Evolutionary conservation across 768 basidiomycete species (phyloP).

Genomic region (Arthromyces matolae): DNA sequence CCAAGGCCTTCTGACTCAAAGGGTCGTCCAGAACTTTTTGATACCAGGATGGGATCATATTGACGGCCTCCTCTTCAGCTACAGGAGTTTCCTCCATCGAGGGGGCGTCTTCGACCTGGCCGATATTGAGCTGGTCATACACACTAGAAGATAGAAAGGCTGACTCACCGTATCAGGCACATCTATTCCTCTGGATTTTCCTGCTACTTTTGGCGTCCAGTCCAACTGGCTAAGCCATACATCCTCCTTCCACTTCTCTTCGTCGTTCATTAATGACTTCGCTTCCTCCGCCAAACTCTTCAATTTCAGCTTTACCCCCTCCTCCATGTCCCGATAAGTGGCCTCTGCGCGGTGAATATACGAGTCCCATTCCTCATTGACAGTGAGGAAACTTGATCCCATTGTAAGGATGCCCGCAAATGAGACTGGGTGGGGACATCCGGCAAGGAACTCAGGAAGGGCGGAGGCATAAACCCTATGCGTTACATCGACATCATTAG

Average conservation of each 20-base stretch:
- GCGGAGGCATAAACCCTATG: constrained; percentile 74
- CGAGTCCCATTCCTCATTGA: constrained; percentile 84
- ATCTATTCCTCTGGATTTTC: constrained; percentile 61
- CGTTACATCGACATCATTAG: constrained; percentile 79
- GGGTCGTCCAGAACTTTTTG: constrained; percentile 42
- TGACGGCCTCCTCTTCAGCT: not conserved
- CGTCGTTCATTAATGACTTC: constrained; percentile 45
- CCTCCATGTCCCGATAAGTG: constrained; percentile 69
- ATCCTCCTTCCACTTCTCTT: constrained; percentile 58
- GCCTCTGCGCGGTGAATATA: constrained; percentile 79
- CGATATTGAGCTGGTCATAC: too few species aligned
- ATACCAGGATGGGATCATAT: constrained; percentile 56
- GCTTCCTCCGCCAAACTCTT: constrained; percentile 71
- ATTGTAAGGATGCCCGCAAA: constrained; percentile 90
- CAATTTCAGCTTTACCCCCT: constrained; percentile 67
- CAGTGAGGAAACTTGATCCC: constrained; percentile 88
- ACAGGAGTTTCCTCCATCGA: not conserved
- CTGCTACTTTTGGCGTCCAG: constrained; percentile 86
- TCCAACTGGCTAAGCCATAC: constrained; percentile 90
- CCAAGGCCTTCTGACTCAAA: constrained; percentile 36
- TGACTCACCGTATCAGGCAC: constrained; percentile 24
- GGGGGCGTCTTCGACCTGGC: constrained; percentile 5
- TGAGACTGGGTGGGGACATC: constrained; percentile 89
- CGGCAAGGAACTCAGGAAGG: constrained; percentile 75
- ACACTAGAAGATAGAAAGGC: not conserved